Evolutionary conservation across 441 rosid species (phyloP).

Genomic region (Corymbia calophylla): DNA sequence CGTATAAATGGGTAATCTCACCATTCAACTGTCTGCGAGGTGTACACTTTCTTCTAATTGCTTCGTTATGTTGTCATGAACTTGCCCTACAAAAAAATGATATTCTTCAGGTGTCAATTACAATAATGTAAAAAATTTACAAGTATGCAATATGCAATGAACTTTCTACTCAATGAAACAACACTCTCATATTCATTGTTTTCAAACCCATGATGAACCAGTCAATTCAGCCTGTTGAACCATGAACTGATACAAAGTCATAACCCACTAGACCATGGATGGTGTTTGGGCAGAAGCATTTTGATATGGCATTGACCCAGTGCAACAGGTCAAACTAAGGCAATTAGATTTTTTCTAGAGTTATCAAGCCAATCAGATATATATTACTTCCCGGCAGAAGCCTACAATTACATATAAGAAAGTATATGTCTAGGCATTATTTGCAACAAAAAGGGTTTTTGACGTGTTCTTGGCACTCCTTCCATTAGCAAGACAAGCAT

Average conservation of each 20-base stretch:
- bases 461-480: background rate
- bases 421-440: background rate
- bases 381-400: background rate
- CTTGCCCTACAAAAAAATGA: conserved; percentile 26
- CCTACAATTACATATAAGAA: background rate
- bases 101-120: background rate
- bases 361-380: background rate
- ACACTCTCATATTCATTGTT: background rate
- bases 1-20: background rate
- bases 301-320: background rate
- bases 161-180: background rate
- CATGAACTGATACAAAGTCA: background rate
- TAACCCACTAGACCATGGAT: background rate
- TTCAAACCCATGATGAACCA: background rate
- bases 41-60: conserved; percentile 16
- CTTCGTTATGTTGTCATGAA: conserved; percentile 17
- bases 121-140: background rate
- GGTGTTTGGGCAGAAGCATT: background rate
- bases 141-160: background rate
- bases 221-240: background rate
- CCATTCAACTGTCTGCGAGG: conserved; percentile 1
- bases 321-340: background rate
- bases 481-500: background rate
- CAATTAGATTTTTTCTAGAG: background rate
- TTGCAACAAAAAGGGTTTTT: background rate